phyloP scores from a whole-genome alignment of 345 rosid genomes.

The Excoecaria agallocha region DNA sequence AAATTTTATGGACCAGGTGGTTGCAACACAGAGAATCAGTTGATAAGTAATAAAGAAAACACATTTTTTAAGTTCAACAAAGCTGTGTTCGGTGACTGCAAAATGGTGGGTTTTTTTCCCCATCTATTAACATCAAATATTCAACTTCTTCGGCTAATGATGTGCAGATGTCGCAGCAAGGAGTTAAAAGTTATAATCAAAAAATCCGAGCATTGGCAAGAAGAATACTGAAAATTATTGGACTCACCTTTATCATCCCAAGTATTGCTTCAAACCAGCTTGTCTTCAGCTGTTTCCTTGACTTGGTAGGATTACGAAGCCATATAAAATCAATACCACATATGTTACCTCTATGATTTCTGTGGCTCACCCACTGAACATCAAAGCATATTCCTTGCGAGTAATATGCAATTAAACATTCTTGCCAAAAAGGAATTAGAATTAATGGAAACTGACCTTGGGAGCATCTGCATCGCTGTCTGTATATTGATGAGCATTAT shows the following conservation, averaged over 20 bases:
- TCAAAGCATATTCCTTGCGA: not conserved
- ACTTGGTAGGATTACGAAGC: slow-evolving; percentile 68
- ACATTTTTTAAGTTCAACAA: too few species aligned
- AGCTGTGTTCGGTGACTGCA: too few species aligned
- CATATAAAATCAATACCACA: slow-evolving; percentile 98
- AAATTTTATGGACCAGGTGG: not conserved
- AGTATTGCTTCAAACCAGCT: slow-evolving; percentile 75
- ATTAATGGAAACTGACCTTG: slow-evolving; percentile 44
- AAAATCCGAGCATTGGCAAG: not conserved
- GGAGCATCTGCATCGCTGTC: slow-evolving; percentile 81
- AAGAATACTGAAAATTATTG: slow-evolving; percentile 4
- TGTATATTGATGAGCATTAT: slow-evolving; percentile 81
- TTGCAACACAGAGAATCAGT: not conserved
- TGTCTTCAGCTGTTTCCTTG: slow-evolving; percentile 51
- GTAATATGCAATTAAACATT: not conserved
- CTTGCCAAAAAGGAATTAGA: not conserved
- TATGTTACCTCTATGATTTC: slow-evolving; percentile 91
- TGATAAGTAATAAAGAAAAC: not conserved
- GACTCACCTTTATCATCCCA: slow-evolving; percentile 64
- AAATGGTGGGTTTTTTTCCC: not conserved
- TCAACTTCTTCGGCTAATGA: not conserved
- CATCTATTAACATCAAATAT: not conserved
- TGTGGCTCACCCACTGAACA: slow-evolving; percentile 92
- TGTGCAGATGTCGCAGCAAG: not conserved
- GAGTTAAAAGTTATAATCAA: not conserved